Evolutionary conservation across 2,329 filamentous ascomycete species (phyloP).

Genomic region (Hypoxylon sp.): DNA sequence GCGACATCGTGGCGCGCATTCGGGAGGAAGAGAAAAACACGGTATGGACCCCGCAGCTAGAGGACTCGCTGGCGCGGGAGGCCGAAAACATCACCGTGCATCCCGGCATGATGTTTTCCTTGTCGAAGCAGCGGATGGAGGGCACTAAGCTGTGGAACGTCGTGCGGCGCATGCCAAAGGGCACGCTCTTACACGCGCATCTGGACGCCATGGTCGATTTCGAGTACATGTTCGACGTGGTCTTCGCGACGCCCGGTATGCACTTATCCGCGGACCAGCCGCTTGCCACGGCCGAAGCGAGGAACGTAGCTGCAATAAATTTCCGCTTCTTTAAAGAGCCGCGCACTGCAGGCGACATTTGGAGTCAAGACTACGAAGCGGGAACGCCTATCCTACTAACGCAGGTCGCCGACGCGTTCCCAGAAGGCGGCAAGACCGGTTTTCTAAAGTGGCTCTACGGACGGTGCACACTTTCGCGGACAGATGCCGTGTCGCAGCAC

Average conservation of each 20-base stretch:
- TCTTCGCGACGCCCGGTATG: conserved; percentile 78
- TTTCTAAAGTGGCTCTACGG: conserved; percentile 83
- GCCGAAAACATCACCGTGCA: conserved; percentile 73
- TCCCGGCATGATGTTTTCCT: conserved; percentile 93
- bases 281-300: conserved; percentile 65
- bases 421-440: conserved; percentile 74
- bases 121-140: conserved; percentile 89
- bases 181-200: conserved; percentile 86
- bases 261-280: conserved; percentile 73
- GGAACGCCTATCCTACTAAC: conserved; percentile 68
- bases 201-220: conserved; percentile 92
- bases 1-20: conserved; percentile 82
- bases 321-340: conserved; percentile 70
- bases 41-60: conserved; percentile 80
- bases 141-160: conserved; percentile 87
- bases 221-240: conserved; percentile 79
- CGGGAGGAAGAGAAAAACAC: conserved; percentile 79
- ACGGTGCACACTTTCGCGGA: conserved; percentile 76
- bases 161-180: conserved; percentile 88
- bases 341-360: conserved; percentile 65
- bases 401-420: conserved; percentile 78
- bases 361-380: conserved; percentile 72
- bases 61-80: conserved; percentile 74
- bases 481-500: conserved; percentile 82
- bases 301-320: conserved; percentile 65